phyloP scores from a whole-genome alignment of 768 basidiomycete genomes.

The Pulveroboletus sp. region DNA sequence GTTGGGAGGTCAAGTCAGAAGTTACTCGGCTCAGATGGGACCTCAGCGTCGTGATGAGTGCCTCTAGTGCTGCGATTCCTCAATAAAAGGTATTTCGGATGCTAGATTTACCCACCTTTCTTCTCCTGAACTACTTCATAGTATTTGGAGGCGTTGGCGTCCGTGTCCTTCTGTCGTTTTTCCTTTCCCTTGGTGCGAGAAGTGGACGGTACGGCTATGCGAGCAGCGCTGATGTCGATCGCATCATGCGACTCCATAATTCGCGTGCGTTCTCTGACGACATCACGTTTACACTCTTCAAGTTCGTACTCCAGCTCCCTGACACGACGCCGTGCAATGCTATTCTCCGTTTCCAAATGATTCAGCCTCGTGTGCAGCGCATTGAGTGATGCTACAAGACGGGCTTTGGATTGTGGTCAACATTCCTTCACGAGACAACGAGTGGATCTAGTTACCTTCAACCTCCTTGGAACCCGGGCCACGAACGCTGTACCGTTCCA shows the following conservation, averaged over 20 bases:
- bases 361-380: conserved; percentile 66
- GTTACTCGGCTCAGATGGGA: conserved; percentile 77
- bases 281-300: conserved; percentile 79
- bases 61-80: conserved; percentile 65
- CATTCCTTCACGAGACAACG: background rate
- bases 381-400: conserved; percentile 58
- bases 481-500: conserved; percentile 50
- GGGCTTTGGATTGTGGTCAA: conserved; percentile 40
- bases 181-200: conserved; percentile 29
- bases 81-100: conserved; percentile 2
- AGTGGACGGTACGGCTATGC: conserved; percentile 15
- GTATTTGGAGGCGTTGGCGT: conserved; percentile 49
- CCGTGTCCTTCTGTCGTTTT: conserved; percentile 34
- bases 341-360: conserved; percentile 78
- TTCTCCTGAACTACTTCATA: conserved; percentile 84
- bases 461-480: conserved; percentile 52
- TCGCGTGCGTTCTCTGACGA: conserved; percentile 63
- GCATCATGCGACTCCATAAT: conserved; percentile 55
- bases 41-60: conserved; percentile 70
- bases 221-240: conserved; percentile 17
- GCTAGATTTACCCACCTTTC: conserved; percentile 55
- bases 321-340: conserved; percentile 78
- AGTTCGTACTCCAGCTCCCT: conserved; percentile 84
- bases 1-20: conserved; percentile 74
- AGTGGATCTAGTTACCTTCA: conserved; percentile 48